Evolutionary conservation across 306 rosid species (phyloP).

Genomic region (Vigna mungo): DNA sequence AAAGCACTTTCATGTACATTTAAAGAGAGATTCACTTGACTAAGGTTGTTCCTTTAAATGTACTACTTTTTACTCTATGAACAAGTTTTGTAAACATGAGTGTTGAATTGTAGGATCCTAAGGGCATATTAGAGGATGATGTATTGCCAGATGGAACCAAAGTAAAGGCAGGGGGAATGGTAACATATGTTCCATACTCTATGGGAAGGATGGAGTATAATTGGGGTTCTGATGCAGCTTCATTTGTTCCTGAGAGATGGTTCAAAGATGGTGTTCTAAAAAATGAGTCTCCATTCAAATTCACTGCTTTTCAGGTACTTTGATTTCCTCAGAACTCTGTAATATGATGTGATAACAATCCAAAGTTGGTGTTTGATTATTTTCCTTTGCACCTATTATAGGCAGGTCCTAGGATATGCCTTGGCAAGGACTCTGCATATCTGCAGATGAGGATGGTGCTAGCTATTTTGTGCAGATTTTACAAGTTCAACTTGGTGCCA

Average conservation of each 20-base stretch:
- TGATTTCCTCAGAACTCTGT: not conserved
- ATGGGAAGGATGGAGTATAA: conserved; percentile 97
- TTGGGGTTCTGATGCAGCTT: conserved; percentile 87
- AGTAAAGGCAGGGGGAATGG: conserved; percentile 96
- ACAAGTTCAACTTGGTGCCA: conserved; percentile 73
- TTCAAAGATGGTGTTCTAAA: conserved; percentile 70
- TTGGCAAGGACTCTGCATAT: conserved; percentile 95
- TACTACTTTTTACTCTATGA: not conserved
- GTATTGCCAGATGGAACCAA: conserved; percentile 91
- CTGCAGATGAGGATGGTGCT: conserved; percentile 93
- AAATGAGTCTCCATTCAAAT: conserved; percentile 86
- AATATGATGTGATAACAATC: not conserved
- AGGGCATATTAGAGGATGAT: conserved; percentile 86
- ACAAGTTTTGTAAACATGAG: conserved; percentile 17
- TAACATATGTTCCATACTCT: conserved; percentile 94
- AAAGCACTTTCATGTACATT: not conserved
- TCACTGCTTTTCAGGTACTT: conserved; percentile 90
- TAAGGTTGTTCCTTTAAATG: conserved; percentile 3
- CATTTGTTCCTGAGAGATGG: conserved; percentile 90
- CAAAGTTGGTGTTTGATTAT: not conserved
- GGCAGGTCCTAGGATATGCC: conserved; percentile 95
- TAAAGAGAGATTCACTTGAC: not conserved
- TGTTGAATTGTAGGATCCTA: conserved; percentile 69
- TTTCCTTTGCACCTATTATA: conserved; percentile 41
- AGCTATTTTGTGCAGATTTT: conserved; percentile 87